phyloP scores from a whole-genome alignment of 2,329 filamentous ascomycete genomes.

The Penicillium digitatum region DNA sequence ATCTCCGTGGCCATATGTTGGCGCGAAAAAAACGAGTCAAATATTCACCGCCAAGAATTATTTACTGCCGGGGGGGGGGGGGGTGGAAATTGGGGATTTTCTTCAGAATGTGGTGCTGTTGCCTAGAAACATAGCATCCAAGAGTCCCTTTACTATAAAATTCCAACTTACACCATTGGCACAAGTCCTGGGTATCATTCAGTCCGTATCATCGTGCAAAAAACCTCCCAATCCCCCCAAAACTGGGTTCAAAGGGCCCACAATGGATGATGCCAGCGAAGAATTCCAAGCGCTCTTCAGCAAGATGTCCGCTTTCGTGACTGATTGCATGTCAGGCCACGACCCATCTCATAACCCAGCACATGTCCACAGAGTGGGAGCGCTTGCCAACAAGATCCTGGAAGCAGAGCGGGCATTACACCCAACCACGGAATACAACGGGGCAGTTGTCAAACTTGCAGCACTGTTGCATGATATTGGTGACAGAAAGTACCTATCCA shows the following conservation, averaged over 20 bases:
- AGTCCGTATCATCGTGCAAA: not conserved
- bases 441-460: slow-evolving; percentile 60
- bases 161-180: not conserved
- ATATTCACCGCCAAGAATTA: slow-evolving; percentile 14
- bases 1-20: not conserved
- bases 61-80: slow-evolving; percentile 17
- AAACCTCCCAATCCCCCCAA: not conserved
- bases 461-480: slow-evolving; percentile 84
- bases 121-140: not conserved
- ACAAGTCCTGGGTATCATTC: not conserved
- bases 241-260: not conserved
- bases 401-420: slow-evolving; percentile 42
- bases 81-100: not conserved
- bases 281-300: slow-evolving; percentile 48
- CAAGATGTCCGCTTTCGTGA: slow-evolving; percentile 59
- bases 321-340: slow-evolving; percentile 67
- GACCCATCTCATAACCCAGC: slow-evolving; percentile 85
- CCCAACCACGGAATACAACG: slow-evolving; percentile 45
- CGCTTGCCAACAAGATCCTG: slow-evolving; percentile 66
- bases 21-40: not conserved
- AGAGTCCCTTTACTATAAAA: not conserved
- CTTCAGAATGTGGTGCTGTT: not conserved
- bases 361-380: slow-evolving; percentile 75
- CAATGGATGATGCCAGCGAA: slow-evolving; percentile 15
- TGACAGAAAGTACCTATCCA: slow-evolving; percentile 71